Conservation (phyloP, 176 grass and related monocot genomes). For the Chrysopogon serrulatus region DNA sequence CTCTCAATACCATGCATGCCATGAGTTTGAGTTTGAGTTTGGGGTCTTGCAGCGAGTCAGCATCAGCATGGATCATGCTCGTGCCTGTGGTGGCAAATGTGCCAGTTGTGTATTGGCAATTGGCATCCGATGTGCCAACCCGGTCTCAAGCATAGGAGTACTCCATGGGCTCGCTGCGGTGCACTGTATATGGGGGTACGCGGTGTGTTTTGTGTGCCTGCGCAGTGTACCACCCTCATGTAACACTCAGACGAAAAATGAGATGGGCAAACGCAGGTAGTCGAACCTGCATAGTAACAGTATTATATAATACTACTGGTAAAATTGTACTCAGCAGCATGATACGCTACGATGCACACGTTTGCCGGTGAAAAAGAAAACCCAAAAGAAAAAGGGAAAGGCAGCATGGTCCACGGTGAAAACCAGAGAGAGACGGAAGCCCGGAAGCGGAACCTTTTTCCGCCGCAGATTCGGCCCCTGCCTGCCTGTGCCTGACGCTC, state of each 20-base stretch:
- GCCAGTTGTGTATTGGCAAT: background rate
- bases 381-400: background rate
- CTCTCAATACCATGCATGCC: background rate
- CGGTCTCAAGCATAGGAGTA: background rate
- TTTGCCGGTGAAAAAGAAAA: background rate
- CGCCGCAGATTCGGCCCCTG: background rate
- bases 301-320: too few relatives aligned
- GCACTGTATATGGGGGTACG: too few relatives aligned
- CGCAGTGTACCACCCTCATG: too few relatives aligned
- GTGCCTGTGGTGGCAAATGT: background rate
- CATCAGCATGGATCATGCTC: too few relatives aligned
- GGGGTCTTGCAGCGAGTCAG: background rate
- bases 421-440: too few relatives aligned
- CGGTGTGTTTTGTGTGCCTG: too few relatives aligned
- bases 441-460: background rate
- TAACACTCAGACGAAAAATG: too few relatives aligned
- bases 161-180: too few relatives aligned
- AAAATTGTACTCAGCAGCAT: too few relatives aligned
- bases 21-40: background rate
- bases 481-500: too few relatives aligned
- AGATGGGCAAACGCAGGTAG: too few relatives aligned
- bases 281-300: too few relatives aligned
- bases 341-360: background rate
- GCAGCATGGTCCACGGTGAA: background rate
- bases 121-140: constrained; percentile 17